These are phyloP conservation scores for Globisporangium viniferum DNA, from an alignment of 352 stramenopile species.

Conservation along the genomic window DNA sequence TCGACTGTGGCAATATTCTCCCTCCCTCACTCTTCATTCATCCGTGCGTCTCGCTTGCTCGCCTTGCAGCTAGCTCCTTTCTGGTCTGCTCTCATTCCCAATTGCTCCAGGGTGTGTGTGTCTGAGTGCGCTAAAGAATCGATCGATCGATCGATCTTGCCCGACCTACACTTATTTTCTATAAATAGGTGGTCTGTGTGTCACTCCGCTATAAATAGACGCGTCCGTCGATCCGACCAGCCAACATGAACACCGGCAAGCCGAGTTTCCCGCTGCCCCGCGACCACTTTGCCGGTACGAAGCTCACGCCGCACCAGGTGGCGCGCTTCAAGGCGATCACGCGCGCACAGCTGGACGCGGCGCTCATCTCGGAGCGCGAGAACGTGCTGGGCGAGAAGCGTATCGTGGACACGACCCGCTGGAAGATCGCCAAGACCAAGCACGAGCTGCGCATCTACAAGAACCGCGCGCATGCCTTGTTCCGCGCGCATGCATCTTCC, in stretches of 20 bases:
- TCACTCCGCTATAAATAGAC: too few relatives aligned
- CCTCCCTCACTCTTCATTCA: too few relatives aligned
- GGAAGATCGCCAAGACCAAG: constrained; percentile 43
- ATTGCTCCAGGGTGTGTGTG: too few relatives aligned
- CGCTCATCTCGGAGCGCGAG: constrained; percentile 30
- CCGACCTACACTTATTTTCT: too few relatives aligned
- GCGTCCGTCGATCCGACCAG: not conserved
- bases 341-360: constrained; percentile 1
- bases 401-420: constrained; percentile 32
- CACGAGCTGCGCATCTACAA: constrained; percentile 38
- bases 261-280: constrained; percentile 22
- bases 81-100: too few relatives aligned
- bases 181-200: too few relatives aligned
- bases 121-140: too few relatives aligned
- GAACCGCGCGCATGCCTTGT: constrained; percentile 8
- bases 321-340: constrained; percentile 27
- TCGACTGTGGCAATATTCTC: too few relatives aligned
- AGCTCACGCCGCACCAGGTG: constrained; percentile 25
- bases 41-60: too few relatives aligned
- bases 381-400: constrained; percentile 24
- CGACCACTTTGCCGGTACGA: constrained; percentile 24
- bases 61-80: too few relatives aligned
- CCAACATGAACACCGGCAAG: not conserved
- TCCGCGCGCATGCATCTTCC: constrained; percentile 32
- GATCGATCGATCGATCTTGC: too few relatives aligned